Base-by-base conservation (phyloP, 2,329 filamentous ascomycete species). In the Delphinella strobiligena region DNA sequence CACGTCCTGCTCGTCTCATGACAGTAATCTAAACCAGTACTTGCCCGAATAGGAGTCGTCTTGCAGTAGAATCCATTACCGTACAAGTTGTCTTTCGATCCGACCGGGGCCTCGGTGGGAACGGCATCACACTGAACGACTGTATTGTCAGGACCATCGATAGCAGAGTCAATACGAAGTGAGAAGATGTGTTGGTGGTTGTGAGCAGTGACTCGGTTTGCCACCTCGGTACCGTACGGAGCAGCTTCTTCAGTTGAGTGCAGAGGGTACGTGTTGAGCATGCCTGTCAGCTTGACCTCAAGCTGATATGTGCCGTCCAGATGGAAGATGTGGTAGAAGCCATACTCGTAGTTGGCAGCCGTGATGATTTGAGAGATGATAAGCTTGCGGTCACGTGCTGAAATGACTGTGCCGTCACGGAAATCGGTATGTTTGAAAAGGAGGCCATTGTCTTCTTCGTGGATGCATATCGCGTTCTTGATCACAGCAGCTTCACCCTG, bases 131-230 rank as follows among this genome's bases (percentile, higher is more conserved):
- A 71, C 37, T 67, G 59, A 5, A 72, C 55, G 16, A 57, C 59
- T 41, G 72, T 71, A 44, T 75, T 78, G 2, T 61, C 51, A 49
- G 67, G 61, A 10, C 66, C 58, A 45, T 79, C 75, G 30, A 80
- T 66, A 4, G 72, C 72, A 0, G 78, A 77, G 48, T 84, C 78
- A 36, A 83, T 72, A 1, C 79, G 68, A 31, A 76, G 58, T 17
- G 66, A 70, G 53, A 84, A 82, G 32, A 83, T 67, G 58, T 84
- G 80, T 53, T 84, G 80, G 47, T 84, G 79, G 54, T 81, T 77
- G 44, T 76, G 75, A 0, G 79, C 80, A 2, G 83, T 60, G 0
- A 78, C 72, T 0, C 79, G 79, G 0, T 74, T 71, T 0, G 68
- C 66, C 2, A 83, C 78, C 2, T 80, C 69, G 40, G 74, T 82